Base-by-base conservation (phyloP, 148 eudicot species). In the Suaeda aralocaspica region DNA sequence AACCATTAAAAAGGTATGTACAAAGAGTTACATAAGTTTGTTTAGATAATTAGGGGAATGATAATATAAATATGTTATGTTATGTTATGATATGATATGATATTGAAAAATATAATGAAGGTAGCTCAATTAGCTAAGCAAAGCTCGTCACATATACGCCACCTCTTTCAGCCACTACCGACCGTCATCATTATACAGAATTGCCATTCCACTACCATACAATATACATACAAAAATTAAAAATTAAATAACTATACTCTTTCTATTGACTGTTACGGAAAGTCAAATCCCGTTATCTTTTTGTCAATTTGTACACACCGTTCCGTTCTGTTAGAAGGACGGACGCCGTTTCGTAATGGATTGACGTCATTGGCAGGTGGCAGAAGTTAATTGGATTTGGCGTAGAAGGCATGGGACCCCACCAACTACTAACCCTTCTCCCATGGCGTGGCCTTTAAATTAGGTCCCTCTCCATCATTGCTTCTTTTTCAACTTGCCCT, bases 381-480 rank as follows among this genome's bases (percentile, higher is more conserved):
- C 72, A 60, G 6, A 28, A 46, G 61, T 12, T 74, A 25, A 74
- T 74, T 74, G 78, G 78, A 33, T 9, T 68, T 74, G 51, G 72
- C 78, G 72, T 74, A 59, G 31, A 74, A 74, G 78, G 29, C 59
- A 68, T 18, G 68, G 72, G 72, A 50, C 72, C 78, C 71, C 78
- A 42, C 34, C 14, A 8, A 16, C 3, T 31, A 42, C 6, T n/a
- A 30, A n/a, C 29, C 74, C 45, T 21, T 28, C 26, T 29, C 6
- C 26, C 55, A 57, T 74, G 78, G 72, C 78, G 78, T 74, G 78
- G 44, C 60, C 72, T 68, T 59, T 68, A 74, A 74, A 33, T 39
- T 68, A 49, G 78, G 72, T 26, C 72, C 67, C 58, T 30, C 22
- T 68, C 48, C 66, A 74, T 74, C 78, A 74, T 74, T 60, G 29